Evolutionary conservation across 2,329 filamentous ascomycete genomes (phyloP).

Genomic region (Didymella keratinophila): DNA sequence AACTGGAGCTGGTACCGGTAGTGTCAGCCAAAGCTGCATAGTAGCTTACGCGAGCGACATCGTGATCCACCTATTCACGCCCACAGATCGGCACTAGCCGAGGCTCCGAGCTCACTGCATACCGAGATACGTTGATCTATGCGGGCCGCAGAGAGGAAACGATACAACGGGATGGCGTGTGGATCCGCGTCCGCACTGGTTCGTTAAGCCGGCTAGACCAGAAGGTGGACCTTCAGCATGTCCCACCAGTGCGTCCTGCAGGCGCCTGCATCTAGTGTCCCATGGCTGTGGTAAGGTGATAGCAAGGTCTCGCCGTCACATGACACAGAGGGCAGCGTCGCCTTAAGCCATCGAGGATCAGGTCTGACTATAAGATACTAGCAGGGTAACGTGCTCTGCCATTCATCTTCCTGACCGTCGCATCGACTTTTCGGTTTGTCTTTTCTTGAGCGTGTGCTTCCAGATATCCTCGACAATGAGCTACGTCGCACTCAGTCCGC

Average conservation of each 20-base stretch:
- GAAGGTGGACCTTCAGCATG: conserved; percentile 26
- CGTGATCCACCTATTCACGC: conserved; percentile 34
- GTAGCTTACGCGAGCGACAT: conserved; percentile 34
- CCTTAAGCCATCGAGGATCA: conserved; percentile 18
- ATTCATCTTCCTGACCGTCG: conserved; percentile 4
- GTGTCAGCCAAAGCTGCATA: conserved; percentile 36
- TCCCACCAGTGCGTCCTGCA: conserved; percentile 28
- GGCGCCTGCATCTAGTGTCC: conserved; percentile 30
- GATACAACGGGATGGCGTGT: conserved; percentile 32
- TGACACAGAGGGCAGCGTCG: conserved; percentile 26
- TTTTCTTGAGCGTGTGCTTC: conserved; percentile 9
- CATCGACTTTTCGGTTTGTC: conserved; percentile 24
- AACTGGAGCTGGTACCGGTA: conserved; percentile 34
- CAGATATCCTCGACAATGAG: conserved; percentile 6
- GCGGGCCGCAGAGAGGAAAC: conserved; percentile 29
- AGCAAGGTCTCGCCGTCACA: conserved; percentile 34
- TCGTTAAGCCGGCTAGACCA: conserved; percentile 21
- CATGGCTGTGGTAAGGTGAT: conserved; percentile 27
- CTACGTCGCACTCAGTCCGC: conserved; percentile 19
- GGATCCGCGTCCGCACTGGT: conserved; percentile 30
- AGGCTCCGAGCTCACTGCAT: conserved; percentile 19
- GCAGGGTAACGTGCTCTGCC: not conserved
- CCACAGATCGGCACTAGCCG: conserved; percentile 36
- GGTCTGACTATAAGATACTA: conserved; percentile 32
- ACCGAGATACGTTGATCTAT: conserved; percentile 23